phyloP scores from a whole-genome alignment of 2,329 filamentous ascomycete species.

The Colletotrichum navitas region DNA sequence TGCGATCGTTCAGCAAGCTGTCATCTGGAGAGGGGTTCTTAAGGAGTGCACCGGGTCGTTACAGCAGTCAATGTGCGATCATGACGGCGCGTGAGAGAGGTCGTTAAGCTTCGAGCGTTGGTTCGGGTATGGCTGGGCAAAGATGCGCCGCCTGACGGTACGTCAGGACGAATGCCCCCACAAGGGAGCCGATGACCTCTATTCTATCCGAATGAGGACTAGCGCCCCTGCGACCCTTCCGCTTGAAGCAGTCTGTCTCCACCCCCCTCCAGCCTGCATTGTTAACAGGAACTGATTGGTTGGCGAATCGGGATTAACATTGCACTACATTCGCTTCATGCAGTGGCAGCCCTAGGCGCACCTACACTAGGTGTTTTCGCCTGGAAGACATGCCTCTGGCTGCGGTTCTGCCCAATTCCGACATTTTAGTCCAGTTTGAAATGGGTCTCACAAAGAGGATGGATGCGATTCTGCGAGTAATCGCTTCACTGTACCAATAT shows the following conservation, averaged over 20 bases:
- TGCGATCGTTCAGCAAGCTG: conserved; percentile 20
- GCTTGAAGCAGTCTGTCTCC: conserved; percentile 27
- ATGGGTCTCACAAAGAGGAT: background rate
- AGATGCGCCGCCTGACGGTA: conserved; percentile 31
- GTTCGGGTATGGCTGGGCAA: conserved; percentile 34
- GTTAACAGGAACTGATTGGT: conserved; percentile 26
- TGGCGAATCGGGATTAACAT: conserved; percentile 10
- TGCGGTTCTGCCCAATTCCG: background rate
- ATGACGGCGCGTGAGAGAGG: conserved; percentile 31
- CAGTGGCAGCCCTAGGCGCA: background rate
- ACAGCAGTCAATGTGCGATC: conserved; percentile 27
- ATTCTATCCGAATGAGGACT: conserved; percentile 7
- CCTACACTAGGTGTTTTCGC: background rate
- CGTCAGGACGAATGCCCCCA: conserved; percentile 39
- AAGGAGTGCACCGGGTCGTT: conserved; percentile 5
- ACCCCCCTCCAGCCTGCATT: conserved; percentile 25
- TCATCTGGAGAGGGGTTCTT: conserved; percentile 31
- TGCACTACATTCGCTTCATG: conserved; percentile 29
- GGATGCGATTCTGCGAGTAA: background rate
- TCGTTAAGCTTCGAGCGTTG: conserved; percentile 28
- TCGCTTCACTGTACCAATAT: conserved; percentile 10
- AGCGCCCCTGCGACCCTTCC: conserved; percentile 22
- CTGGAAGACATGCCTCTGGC: background rate
- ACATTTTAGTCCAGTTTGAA: background rate
- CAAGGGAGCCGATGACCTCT: conserved; percentile 40